Evolutionary conservation across 352 stramenopile species (phyloP).

Genomic region (Phytophthora syringae): DNA sequence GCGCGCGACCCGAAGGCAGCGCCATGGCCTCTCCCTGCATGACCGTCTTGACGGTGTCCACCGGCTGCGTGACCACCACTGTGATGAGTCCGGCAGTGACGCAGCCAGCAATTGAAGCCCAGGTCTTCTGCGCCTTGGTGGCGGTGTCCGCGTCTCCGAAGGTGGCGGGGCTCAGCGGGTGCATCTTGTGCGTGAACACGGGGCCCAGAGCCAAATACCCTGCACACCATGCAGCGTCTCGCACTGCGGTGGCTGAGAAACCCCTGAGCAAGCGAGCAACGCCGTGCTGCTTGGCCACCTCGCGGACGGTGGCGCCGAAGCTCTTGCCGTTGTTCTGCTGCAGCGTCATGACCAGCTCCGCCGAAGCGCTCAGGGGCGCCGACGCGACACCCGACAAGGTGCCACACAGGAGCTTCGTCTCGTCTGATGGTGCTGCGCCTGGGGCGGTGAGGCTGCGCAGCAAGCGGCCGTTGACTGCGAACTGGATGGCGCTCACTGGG

Average conservation of each 20-base stretch:
- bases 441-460: slow-evolving; percentile 43
- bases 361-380: slow-evolving; percentile 67
- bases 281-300: slow-evolving; percentile 58
- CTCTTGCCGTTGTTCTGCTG: slow-evolving; percentile 85
- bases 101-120: slow-evolving; percentile 69
- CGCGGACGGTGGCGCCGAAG: slow-evolving; percentile 64
- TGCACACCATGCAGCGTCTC: slow-evolving; percentile 79
- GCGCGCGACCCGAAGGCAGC: slow-evolving; percentile 41
- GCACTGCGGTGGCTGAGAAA: slow-evolving; percentile 62
- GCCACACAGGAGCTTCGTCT: slow-evolving; percentile 66
- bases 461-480: slow-evolving; percentile 77
- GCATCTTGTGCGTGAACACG: slow-evolving; percentile 71
- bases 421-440: slow-evolving; percentile 38
- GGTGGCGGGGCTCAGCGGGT: slow-evolving; percentile 50
- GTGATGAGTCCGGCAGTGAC: slow-evolving; percentile 75
- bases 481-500: slow-evolving; percentile 82
- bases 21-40: slow-evolving; percentile 81
- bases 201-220: slow-evolving; percentile 81
- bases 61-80: slow-evolving; percentile 76
- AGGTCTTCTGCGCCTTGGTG: slow-evolving; percentile 66
- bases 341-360: slow-evolving; percentile 88
- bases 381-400: slow-evolving; percentile 69
- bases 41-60: slow-evolving; percentile 88
- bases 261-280: slow-evolving; percentile 62
- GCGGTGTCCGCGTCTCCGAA: slow-evolving; percentile 63